Evolutionary conservation across 2,329 filamentous ascomycete genomes (phyloP), one percentile per base, ranked within the genome.

Genomic region (Penicillium sp.): DNA sequence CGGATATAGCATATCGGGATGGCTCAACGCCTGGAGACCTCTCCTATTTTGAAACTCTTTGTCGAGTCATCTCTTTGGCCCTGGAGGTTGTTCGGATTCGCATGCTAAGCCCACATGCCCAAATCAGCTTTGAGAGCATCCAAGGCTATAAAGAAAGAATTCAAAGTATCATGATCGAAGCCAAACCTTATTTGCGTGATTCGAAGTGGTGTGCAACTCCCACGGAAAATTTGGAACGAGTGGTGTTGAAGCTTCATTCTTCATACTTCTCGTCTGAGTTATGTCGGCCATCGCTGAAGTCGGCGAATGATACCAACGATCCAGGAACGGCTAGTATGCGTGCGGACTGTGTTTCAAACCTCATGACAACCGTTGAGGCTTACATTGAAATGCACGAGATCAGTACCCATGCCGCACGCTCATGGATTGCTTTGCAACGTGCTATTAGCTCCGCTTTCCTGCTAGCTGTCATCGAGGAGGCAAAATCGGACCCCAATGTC

Each of bases 211-310:
- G 76, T 53, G 55, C 65, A 3, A 67, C 59, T 2, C 52, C 70
- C 3, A 74, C 68, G 3, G 78, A 86, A 55, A 82, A 84, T 54
- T 68, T 86, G 2, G 81, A 86, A 64, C 79, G 84, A 54, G 81
- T 84, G 67, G 82, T 80, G 0, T 65, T 86, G 4, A 84, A 84
- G 60, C 69, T 86, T 3, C 84, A 86, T 63, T 80, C 81, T 17
- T 84, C 82, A 7, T 86, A 86, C 65, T 80, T 84, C 52, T 79
- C 79, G 18, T 85, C 83, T 4, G 84, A 86, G 68, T 78, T 86
- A 26, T 85, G 81, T 62, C 78, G 84, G 26, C 82, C 83, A 27
- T 80, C 83, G 20, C 77, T 86, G 61, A 84, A 82, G 60, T 75
- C 79, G 8, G 71, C 74, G 36, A 73, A 73, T 7, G 75, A 78